Conservation (phyloP, 176 grass and related monocot species). For the Phyllostachys edulis region DNA sequence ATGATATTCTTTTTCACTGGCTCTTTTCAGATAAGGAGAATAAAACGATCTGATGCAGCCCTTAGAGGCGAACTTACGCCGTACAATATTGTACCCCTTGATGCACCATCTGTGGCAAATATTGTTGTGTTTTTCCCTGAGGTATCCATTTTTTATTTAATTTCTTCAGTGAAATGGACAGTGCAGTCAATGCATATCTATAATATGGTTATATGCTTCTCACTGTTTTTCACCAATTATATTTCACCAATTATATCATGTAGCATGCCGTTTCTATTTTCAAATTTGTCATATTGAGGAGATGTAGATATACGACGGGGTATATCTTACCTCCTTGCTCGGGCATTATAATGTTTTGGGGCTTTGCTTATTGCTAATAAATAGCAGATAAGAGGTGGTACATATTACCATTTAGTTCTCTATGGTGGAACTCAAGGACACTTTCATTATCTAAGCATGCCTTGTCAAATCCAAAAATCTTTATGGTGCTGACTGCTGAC, state of each 20-base stretch:
- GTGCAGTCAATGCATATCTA: not conserved
- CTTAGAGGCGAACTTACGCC: constrained; percentile 76
- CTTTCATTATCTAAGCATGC: constrained; percentile 27
- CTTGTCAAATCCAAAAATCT: constrained; percentile 13
- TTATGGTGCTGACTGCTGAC: constrained; percentile 20
- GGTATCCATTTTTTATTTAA: constrained; percentile 32
- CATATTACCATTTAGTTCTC: not conserved
- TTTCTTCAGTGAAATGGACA: not conserved
- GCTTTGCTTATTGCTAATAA: constrained; percentile 1
- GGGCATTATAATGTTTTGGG: not conserved
- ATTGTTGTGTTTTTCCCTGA: constrained; percentile 85
- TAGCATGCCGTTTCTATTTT: not conserved
- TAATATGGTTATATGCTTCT: not conserved
- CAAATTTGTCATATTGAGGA: not conserved
- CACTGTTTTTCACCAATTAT: not conserved
- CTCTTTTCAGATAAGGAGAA: constrained; percentile 64
- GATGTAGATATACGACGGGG: not conserved
- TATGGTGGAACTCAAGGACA: not conserved
- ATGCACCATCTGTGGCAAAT: constrained; percentile 77
- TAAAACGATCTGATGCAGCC: constrained; percentile 72
- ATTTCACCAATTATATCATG: constrained; percentile 19
- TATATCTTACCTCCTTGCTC: not conserved
- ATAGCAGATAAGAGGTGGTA: constrained; percentile 3
- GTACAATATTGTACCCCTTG: constrained; percentile 95
- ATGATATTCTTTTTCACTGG: not conserved